Percentiles rank a stretch among this genome's conserved stretches.
Evolutionary conservation across 495 filamentous ascomycete species (phyloP).

Genomic region (Hypoxylon intermedium): DNA sequence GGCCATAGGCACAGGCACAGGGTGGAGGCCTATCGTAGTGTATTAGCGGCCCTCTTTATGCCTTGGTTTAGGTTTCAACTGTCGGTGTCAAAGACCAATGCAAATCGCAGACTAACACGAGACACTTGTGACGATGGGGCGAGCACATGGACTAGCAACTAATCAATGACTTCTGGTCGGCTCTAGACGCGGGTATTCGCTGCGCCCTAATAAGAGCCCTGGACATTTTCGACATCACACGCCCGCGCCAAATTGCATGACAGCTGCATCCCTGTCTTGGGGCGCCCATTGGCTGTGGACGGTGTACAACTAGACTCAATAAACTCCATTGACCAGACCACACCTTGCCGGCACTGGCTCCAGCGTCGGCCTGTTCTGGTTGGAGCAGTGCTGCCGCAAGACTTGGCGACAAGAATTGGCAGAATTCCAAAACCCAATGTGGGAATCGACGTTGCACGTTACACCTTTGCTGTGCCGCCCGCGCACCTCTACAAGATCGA

Average conservation of each 20-base stretch:
- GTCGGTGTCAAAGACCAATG: slow-evolving; percentile 25
- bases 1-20: slow-evolving; percentile 1
- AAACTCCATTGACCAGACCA: slow-evolving; percentile 45
- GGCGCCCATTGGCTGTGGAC: slow-evolving; percentile 45
- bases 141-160: slow-evolving; percentile 42
- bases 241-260: slow-evolving; percentile 55
- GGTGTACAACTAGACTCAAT: slow-evolving; percentile 38
- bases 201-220: slow-evolving; percentile 37
- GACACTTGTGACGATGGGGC: slow-evolving; percentile 43
- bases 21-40: slow-evolving; percentile 16
- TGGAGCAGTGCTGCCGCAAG: slow-evolving; percentile 36
- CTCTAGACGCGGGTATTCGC: slow-evolving; percentile 45
- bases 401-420: slow-evolving; percentile 37
- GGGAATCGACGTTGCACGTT: slow-evolving; percentile 36
- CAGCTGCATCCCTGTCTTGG: slow-evolving; percentile 45
- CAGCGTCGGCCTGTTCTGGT: slow-evolving; percentile 36
- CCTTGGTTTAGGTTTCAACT: slow-evolving; percentile 36
- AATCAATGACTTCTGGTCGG: slow-evolving; percentile 40
- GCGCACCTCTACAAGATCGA: slow-evolving; percentile 39
- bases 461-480: slow-evolving; percentile 40
- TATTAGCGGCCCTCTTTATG: slow-evolving; percentile 11
- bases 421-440: slow-evolving; percentile 35
- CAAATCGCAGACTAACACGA: slow-evolving; percentile 36
- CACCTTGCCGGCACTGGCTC: slow-evolving; percentile 47
- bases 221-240: slow-evolving; percentile 44